Evolutionary conservation across 73 alveolate species (phyloP).

Genomic region (Uronychia setigera): DNA sequence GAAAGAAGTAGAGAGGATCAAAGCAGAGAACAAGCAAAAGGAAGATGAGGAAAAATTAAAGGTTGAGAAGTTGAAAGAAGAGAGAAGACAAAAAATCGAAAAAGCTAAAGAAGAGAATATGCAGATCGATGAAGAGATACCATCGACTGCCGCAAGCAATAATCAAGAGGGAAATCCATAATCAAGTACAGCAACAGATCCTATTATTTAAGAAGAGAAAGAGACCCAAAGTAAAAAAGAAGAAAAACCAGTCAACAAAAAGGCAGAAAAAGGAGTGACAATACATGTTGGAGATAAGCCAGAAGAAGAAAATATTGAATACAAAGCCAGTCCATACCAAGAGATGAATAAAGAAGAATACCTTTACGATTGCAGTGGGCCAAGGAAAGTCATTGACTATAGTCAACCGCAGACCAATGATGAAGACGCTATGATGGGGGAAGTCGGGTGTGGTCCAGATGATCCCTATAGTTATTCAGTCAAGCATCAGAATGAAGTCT

Average conservation of each 20-base stretch:
- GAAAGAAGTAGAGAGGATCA: slow-evolving; percentile 47
- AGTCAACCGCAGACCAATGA: neutral
- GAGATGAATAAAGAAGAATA: slow-evolving; percentile 25
- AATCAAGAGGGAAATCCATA: neutral
- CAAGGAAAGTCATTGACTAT: slow-evolving; percentile 29
- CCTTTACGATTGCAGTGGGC: slow-evolving; percentile 34
- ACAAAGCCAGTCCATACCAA: neutral
- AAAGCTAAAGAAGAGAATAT: slow-evolving; percentile 1
- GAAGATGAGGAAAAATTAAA: slow-evolving; percentile 10
- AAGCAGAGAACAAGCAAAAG: neutral
- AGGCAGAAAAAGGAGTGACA: slow-evolving; percentile 41
- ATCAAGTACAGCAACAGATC: neutral
- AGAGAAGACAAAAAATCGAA: slow-evolving; percentile 8
- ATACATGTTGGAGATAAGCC: slow-evolving; percentile 22
- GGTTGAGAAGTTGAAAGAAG: slow-evolving; percentile 31
- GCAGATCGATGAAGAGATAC: too few relatives aligned
- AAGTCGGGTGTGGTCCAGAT: neutral
- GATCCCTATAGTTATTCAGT: neutral
- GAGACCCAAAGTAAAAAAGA: neutral
- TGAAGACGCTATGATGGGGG: neutral
- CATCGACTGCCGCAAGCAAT: neutral
- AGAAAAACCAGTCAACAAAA: neutral
- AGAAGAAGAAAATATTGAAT: neutral
- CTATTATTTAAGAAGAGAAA: neutral
- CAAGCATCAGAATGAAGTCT: neutral